phyloP scores from a whole-genome alignment of 192 early-diverging fungal species.

The Coemansia sp. region DNA sequence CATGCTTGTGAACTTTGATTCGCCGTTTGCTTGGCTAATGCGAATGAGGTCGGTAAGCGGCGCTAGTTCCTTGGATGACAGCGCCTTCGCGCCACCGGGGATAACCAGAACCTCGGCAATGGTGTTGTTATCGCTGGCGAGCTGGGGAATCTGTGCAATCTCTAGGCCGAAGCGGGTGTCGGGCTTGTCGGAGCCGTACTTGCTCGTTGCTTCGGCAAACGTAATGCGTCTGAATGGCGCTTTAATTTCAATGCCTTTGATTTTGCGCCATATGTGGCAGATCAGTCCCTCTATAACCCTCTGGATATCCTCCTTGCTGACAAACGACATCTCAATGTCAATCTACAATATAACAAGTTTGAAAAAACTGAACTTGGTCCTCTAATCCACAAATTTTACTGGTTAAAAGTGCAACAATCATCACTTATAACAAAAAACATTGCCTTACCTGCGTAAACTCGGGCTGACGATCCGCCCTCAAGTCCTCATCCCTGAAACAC shows the following conservation, averaged over 20 bases:
- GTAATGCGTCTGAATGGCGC: slow-evolving; percentile 71
- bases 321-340: slow-evolving; percentile 90
- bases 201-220: slow-evolving; percentile 77
- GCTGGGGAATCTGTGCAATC: slow-evolving; percentile 25
- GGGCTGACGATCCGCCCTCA: slow-evolving; percentile 85
- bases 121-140: slow-evolving; percentile 12
- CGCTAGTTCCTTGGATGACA: slow-evolving; percentile 29
- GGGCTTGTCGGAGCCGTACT: slow-evolving; percentile 91
- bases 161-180: slow-evolving; percentile 81
- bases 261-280: slow-evolving; percentile 59
- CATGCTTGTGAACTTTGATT: slow-evolving; percentile 44
- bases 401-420: too few relatives aligned
- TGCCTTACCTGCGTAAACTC: slow-evolving; percentile 91
- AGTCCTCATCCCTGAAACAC: slow-evolving; percentile 89
- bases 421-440: neutral
- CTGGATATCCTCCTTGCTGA: slow-evolving; percentile 68
- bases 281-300: slow-evolving; percentile 71
- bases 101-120: slow-evolving; percentile 37
- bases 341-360: too few relatives aligned
- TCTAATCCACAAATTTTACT: too few relatives aligned
- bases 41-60: slow-evolving; percentile 26
- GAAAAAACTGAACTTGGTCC: too few relatives aligned
- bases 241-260: slow-evolving; percentile 54
- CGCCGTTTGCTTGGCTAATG: slow-evolving; percentile 30
- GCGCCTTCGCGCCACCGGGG: slow-evolving; percentile 18